Evolutionary conservation across 2,329 filamentous ascomycete species (phyloP).

Genomic region (Exserohilum turcica): DNA sequence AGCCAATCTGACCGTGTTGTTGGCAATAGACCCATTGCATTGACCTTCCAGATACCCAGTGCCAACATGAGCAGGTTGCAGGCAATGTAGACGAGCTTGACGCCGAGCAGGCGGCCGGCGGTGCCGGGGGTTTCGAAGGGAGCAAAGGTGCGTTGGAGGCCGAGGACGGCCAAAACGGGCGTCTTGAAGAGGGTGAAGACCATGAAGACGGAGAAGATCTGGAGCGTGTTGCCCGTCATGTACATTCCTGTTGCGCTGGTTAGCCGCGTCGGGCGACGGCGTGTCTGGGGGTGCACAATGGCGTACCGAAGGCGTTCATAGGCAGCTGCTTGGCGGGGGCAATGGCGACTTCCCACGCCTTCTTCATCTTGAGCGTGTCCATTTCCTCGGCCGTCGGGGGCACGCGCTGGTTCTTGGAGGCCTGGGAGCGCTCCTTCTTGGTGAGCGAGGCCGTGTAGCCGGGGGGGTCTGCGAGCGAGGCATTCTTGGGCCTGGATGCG

Average conservation of each 20-base stretch:
- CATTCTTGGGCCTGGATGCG: conserved; percentile 66
- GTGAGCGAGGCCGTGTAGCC: conserved; percentile 68
- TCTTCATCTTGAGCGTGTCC: conserved; percentile 95
- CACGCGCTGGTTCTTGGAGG: conserved; percentile 59
- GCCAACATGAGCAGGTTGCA: conserved; percentile 85
- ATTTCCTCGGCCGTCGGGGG: conserved; percentile 81
- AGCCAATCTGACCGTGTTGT: conserved; percentile 97
- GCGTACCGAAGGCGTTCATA: conserved; percentile 89
- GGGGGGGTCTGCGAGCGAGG: conserved; percentile 79
- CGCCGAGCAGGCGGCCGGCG: conserved; percentile 72
- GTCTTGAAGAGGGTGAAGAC: conserved; percentile 99
- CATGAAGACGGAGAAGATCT: conserved; percentile 99
- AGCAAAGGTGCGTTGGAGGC: conserved; percentile 85
- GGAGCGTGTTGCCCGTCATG: conserved; percentile 97
- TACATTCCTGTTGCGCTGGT: conserved; percentile 71
- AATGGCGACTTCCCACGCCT: conserved; percentile 96
- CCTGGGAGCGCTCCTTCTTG: conserved; percentile 46
- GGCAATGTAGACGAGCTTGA: conserved; percentile 84
- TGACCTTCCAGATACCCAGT: conserved; percentile 94
- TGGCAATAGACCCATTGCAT: conserved; percentile 93
- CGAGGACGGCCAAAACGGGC: conserved; percentile 81
- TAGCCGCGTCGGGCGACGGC: conserved; percentile 3
- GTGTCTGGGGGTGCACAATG: neutral
- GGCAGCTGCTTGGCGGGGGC: conserved; percentile 91
- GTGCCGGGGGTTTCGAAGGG: conserved; percentile 86